phyloP scores from a whole-genome alignment of 1,284 basidiomycete species.

The Apiotrichum mycotoxinovorans region DNA sequence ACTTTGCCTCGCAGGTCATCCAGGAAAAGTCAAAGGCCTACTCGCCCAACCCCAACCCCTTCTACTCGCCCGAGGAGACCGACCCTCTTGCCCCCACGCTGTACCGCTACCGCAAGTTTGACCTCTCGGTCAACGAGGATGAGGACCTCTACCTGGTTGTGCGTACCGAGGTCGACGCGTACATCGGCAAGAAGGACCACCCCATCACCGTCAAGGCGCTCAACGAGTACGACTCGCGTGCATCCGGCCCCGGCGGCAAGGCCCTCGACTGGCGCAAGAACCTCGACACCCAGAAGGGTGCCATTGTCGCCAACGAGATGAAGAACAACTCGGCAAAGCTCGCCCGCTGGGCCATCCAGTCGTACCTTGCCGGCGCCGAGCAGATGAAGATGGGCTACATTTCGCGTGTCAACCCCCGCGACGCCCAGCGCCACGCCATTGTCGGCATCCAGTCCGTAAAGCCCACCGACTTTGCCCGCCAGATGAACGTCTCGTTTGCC shows the following conservation, averaged over 20 bases:
- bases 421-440: slow-evolving; percentile 92
- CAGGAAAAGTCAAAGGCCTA: slow-evolving; percentile 58
- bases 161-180: slow-evolving; percentile 95
- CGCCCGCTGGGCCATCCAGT: slow-evolving; percentile 96
- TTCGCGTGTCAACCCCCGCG: slow-evolving; percentile 87
- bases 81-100: slow-evolving; percentile 93
- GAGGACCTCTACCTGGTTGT: slow-evolving; percentile 81
- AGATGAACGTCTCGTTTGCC: slow-evolving; percentile 89
- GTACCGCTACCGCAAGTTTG: slow-evolving; percentile 94
- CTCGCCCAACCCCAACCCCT: slow-evolving; percentile 84
- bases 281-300: slow-evolving; percentile 92
- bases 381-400: slow-evolving; percentile 95
- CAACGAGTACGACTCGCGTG: slow-evolving; percentile 94
- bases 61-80: slow-evolving; percentile 91
- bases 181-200: slow-evolving; percentile 57
- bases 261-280: slow-evolving; percentile 97
- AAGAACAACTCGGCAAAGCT: slow-evolving; percentile 99
- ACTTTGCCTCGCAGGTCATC: slow-evolving; percentile 96
- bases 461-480: slow-evolving; percentile 87
- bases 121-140: slow-evolving; percentile 87
- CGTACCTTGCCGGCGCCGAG: slow-evolving; percentile 91
- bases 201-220: slow-evolving; percentile 89
- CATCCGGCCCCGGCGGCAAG: slow-evolving; percentile 60
- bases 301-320: slow-evolving; percentile 99
- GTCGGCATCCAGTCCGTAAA: slow-evolving; percentile 93